phyloP scores from a whole-genome alignment of 805 yeast genomes.

The Yarrowia yakushimensis region DNA sequence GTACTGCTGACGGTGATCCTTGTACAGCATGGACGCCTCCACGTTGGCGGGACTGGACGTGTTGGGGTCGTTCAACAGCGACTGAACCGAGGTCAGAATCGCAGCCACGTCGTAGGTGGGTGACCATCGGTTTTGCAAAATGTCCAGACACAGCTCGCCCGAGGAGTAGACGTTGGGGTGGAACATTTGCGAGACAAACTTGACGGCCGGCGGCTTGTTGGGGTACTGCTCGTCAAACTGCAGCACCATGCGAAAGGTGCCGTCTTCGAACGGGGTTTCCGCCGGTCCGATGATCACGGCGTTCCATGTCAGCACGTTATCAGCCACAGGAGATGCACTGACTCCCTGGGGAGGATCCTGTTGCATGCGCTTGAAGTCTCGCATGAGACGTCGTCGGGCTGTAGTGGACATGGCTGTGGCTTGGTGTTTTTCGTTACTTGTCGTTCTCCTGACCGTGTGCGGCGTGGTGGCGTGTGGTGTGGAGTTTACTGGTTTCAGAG shows the following conservation, averaged over 20 bases:
- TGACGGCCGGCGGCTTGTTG: conserved; percentile 91
- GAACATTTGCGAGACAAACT: conserved; percentile 90
- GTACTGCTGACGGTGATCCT: conserved; percentile 92
- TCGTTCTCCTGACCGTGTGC: neutral
- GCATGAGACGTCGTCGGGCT: conserved; percentile 98
- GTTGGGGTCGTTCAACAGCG: conserved; percentile 88
- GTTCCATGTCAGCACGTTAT: conserved; percentile 96
- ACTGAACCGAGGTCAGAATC: conserved; percentile 85
- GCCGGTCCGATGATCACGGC: conserved; percentile 97
- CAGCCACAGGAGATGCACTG: conserved; percentile 94
- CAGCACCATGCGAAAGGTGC: conserved; percentile 80
- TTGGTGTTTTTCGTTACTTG: conserved; percentile 5
- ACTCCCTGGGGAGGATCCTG: conserved; percentile 98
- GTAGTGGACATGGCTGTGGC: conserved; percentile 77
- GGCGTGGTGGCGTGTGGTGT: neutral
- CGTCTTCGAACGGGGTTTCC: conserved; percentile 97
- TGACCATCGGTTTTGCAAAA: conserved; percentile 95
- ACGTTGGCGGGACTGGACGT: conserved; percentile 96
- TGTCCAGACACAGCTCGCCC: conserved; percentile 94
- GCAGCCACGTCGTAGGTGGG: conserved; percentile 98
- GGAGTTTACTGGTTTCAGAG: neutral
- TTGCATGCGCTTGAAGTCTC: conserved; percentile 97
- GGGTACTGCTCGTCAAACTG: conserved; percentile 97
- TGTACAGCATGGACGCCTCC: conserved; percentile 93
- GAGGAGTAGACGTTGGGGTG: conserved; percentile 96